Conservation (phyloP, 805 yeast species). For the Debaryomyces hansenii region DNA sequence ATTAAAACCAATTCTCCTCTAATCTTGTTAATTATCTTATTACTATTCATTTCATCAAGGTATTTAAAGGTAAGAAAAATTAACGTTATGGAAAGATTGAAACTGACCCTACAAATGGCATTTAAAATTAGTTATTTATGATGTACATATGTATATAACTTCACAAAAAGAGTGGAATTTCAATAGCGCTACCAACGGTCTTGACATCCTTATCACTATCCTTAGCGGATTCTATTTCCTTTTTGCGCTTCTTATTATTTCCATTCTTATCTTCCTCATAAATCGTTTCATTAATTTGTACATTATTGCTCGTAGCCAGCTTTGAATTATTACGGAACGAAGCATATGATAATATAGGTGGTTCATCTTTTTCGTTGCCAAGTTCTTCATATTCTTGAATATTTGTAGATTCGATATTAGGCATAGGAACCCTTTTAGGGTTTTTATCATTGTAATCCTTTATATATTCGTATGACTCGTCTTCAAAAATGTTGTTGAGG, state of each 20-base stretch:
- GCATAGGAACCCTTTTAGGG: neutral
- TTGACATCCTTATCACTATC: neutral
- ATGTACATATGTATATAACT: conserved; percentile 1
- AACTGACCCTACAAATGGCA: conserved; percentile 44
- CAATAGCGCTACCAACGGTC: conserved; percentile 45
- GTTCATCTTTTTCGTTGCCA: neutral
- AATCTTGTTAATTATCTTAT: conserved; percentile 20
- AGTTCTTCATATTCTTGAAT: neutral
- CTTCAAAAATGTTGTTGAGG: conserved; percentile 25
- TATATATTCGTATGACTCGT: conserved; percentile 23
- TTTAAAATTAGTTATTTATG: conserved; percentile 41
- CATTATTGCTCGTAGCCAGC: neutral
- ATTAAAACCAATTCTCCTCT: conserved; percentile 29
- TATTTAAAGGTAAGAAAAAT: conserved; percentile 23
- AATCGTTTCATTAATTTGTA: conserved; percentile 5
- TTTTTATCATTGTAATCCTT: conserved; percentile 12
- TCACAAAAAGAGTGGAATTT: conserved; percentile 43
- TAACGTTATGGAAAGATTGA: conserved; percentile 28
- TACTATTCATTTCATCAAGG: conserved; percentile 19
- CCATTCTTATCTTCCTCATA: neutral
- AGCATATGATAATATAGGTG: conserved; percentile 3
- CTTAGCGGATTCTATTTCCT: neutral
- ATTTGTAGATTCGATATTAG: neutral
- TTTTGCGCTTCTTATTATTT: neutral
- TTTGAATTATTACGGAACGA: conserved; percentile 2